Base-by-base conservation (phyloP, 2,329 filamentous ascomycete species). In the Alternaria consortialis region DNA sequence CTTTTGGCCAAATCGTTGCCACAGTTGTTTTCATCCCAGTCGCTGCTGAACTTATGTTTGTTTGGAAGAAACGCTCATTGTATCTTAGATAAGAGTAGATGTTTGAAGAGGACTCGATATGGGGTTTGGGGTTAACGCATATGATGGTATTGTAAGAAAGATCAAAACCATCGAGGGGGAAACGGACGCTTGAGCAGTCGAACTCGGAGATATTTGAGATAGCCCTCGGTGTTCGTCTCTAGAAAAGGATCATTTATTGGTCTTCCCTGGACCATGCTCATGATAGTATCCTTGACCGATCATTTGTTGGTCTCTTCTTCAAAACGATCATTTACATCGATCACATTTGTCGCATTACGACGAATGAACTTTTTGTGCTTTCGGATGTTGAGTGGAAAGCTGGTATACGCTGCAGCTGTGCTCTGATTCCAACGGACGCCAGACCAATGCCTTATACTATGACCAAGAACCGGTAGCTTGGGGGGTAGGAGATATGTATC, bases 1-100 rank as follows among this genome's bases (percentile, higher is more conserved):
- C 65, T 1, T 70, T 72, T 63, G 70, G 68, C 11, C 69, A 72
- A 36, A 69, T 72, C 17, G 64, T 67, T 2, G 60, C 63, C 1
- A 56, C 65, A 7, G 58, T 66, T n/a, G 47, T 71, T 11, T 71
- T 72, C 51, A 40, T 65, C 15, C 67, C 70, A 5, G 66, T 71
- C 4, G 23, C 61, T 23, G 53, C 67, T 11, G 69, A 70, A 34
- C 8, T 51, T 1, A 11, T 17, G 13, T 37, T 51, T 37, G 17
- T 51, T 7, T 51, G 47, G 13, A 51, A 37, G 9, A 37, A 31
- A 5, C 20, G 11, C 11, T 25, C 32, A 27, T 12, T 51, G 12
- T 37, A 51, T 37, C 47, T 51, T 13, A 27, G 8, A 47, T 32
- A 20, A 12, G 7, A 47, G 29, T 32, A 3, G 12, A 8, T 20